A percentile compares a stretch with the other conserved stretches of the same genome.
Evolutionary conservation across 1,139 yeast species (phyloP).

Genomic region (Yamadazyma epiphylla): DNA sequence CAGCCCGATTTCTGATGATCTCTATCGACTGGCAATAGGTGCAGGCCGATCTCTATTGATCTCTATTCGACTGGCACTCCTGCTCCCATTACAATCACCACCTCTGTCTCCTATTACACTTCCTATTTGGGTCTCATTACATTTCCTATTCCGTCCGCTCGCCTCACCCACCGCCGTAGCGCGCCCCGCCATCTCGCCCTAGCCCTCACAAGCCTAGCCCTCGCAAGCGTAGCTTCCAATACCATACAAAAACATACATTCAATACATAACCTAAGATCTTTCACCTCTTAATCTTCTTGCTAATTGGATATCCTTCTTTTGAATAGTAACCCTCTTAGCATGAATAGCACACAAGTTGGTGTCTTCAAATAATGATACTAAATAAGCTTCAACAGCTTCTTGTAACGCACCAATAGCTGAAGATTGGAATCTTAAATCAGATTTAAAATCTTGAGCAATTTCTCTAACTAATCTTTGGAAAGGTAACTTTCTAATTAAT

Average conservation of each 20-base stretch:
- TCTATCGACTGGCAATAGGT: no score
- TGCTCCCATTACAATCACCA: no score
- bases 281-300: slow-evolving; percentile 54
- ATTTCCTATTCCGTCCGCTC: slow-evolving; percentile 1
- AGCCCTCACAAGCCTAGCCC: no score
- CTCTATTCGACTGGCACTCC: no score
- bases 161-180: background rate
- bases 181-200: no score
- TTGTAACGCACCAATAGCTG: slow-evolving; percentile 52
- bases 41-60: no score
- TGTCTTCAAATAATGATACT: slow-evolving; percentile 49
- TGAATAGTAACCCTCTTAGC: slow-evolving; percentile 54
- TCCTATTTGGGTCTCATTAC: no score
- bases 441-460: slow-evolving; percentile 49
- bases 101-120: no score
- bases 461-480: slow-evolving; percentile 49
- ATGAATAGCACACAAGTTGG: slow-evolving; percentile 52
- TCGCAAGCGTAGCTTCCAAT: slow-evolving; percentile 1
- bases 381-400: slow-evolving; percentile 53
- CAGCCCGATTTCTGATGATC: no score
- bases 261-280: slow-evolving; percentile 27
- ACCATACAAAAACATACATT: slow-evolving; percentile 1
- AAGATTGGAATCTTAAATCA: slow-evolving; percentile 49
- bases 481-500: slow-evolving; percentile 50
- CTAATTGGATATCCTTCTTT: slow-evolving; percentile 52